Evolutionary conservation across 371 early-diverging fungal genomes (phyloP), one percentile per base, ranked within the genome.

Genomic region (Mycotypha africana): DNA sequence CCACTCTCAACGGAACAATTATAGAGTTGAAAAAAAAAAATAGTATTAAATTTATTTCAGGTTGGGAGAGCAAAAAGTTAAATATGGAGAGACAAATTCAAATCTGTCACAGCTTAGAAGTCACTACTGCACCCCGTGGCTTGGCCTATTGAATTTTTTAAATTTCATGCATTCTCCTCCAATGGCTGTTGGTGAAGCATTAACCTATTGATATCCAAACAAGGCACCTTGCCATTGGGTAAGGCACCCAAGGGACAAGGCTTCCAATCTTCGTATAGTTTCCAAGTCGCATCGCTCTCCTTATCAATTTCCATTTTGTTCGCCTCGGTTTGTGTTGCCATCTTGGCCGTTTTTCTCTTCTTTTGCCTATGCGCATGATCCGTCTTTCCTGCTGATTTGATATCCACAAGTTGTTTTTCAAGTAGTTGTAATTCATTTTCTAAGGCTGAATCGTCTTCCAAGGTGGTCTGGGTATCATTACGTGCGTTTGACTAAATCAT

Each of bases 181-280:
- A n/a, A n/a, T n/a, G n/a, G n/a, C n/a, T n/a, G n/a, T n/a, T n/a
- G n/a, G n/a, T n/a, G n/a, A n/a, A n/a, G n/a, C n/a, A n/a, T n/a
- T n/a, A n/a, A n/a, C n/a, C n/a, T n/a, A n/a, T n/a, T n/a, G n/a
- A 71, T 50, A 42, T 72, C 68, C 8, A 72, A 38, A 38, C 38
- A 47, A 9, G 73, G 68, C 7, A 72, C 38, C 10, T 45, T 51
- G n/a, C 68, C 66, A 42, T 61, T 59, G 3, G 73, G 73, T 9
- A 72, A 49, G 7, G 63, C 61, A 21, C 73, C 73, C 19, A 72
- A 56, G 17, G 73, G 66, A 48, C 62, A 67, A 7, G 51, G 31
- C 4, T 44, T 51, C 73, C 73, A 72, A 5, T 57, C 43, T 19
- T 53, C 44, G 44, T 50, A 63, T 15, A 65, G 10, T 3, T 39